Percentiles rank a stretch among this genome's conserved stretches.
These are phyloP conservation scores for Neurospora sp. DNA, from an alignment of 495 filamentous ascomycete species.

Conservation along the genomic window DNA sequence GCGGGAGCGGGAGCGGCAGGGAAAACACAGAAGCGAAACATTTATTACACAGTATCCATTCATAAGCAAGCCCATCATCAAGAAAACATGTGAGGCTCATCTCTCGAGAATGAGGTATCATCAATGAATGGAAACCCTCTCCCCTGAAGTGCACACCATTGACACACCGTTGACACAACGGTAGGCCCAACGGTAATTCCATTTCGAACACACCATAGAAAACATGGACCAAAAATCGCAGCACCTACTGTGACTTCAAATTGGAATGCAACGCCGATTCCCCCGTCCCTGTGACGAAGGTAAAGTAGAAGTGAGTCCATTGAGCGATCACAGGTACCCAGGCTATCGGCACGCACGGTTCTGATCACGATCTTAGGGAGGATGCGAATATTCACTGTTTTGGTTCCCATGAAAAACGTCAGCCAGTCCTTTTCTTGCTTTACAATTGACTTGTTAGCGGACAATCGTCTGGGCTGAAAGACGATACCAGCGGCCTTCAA, in stretches of 20 bases:
- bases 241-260: not conserved
- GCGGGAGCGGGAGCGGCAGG: not conserved
- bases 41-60: not conserved
- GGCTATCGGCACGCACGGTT: not conserved
- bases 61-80: not conserved
- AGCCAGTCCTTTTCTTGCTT: too few species aligned
- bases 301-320: not conserved
- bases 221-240: not conserved
- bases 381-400: not conserved
- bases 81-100: not conserved
- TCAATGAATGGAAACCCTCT: not conserved
- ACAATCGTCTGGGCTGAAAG: too few species aligned
- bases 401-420: not conserved
- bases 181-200: not conserved
- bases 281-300: not conserved
- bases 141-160: not conserved
- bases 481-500: too few species aligned
- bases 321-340: not conserved
- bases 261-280: not conserved
- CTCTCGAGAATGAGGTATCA: not conserved
- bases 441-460: too few species aligned
- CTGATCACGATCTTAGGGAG: not conserved
- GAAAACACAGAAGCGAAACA: not conserved
- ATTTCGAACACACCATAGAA: not conserved
- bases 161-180: not conserved